Conservation (phyloP, 164 flowering plant genomes). For the Akebia trifoliata region DNA sequence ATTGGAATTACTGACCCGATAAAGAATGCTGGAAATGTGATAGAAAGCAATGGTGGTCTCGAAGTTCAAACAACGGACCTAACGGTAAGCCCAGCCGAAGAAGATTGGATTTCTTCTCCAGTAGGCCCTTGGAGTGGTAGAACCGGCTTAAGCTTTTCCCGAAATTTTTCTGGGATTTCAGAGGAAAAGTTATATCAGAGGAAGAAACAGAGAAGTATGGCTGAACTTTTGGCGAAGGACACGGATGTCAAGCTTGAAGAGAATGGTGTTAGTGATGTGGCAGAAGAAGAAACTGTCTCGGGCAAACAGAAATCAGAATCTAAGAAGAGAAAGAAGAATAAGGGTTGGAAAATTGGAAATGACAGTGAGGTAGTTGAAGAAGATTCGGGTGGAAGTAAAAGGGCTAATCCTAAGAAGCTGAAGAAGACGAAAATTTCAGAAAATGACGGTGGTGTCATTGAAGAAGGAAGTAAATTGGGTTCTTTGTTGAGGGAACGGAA, state of each 20-base stretch:
- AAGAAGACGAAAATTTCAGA: constrained; percentile 10
- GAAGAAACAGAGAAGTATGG: constrained; percentile 43
- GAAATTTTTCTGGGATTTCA: constrained; percentile 12
- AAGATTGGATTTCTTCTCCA: constrained; percentile 33
- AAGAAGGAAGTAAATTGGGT: constrained; percentile 23
- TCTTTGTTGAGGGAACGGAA: constrained; percentile 52
- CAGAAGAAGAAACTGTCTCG: constrained; percentile 6
- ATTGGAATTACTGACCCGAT: constrained; percentile 22
- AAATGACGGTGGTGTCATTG: constrained; percentile 16
- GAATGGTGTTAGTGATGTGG: no score
- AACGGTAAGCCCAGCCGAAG: constrained; percentile 24
- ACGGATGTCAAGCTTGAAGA: no score
- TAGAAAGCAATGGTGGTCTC: neutral
- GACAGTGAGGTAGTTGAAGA: no score
- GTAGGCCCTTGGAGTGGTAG: constrained; percentile 8
- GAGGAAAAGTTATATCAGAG: constrained; percentile 31
- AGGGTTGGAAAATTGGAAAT: no score
- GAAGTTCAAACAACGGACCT: constrained; percentile 14
- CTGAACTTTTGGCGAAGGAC: constrained; percentile 23
- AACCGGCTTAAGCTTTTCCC: neutral
- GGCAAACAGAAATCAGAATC: neutral
- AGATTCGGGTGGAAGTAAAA: no score
- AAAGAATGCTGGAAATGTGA: constrained; percentile 15
- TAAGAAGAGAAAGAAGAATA: neutral
- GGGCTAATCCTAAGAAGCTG: no score